These are phyloP conservation scores for Zelonia costaricensis DNA, from an alignment of 208 protist genomes.

Conservation along the genomic window DNA sequence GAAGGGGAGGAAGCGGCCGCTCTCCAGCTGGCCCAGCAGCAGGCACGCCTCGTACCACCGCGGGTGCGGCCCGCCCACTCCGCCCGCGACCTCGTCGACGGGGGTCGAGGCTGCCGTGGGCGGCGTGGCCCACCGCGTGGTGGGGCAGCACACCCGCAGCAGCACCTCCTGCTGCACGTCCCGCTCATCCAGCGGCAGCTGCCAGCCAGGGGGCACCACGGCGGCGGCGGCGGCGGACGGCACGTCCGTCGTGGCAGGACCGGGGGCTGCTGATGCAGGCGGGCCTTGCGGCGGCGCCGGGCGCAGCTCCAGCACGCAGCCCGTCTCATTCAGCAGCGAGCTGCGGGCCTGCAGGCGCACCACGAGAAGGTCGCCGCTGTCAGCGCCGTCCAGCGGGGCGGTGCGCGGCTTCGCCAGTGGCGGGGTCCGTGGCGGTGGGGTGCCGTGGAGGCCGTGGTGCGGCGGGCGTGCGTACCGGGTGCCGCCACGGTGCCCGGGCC, in stretches of 20 bases:
- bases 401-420: not conserved
- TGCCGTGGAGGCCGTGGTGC: not conserved
- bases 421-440: not conserved
- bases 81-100: not conserved
- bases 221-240: not conserved
- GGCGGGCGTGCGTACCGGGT: not conserved
- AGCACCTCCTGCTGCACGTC: constrained; percentile 19
- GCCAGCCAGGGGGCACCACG: constrained; percentile 28
- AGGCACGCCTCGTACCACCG: constrained; percentile 31
- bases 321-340: constrained; percentile 50
- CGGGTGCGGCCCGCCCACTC: not conserved
- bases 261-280: not conserved
- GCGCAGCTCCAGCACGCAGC: constrained; percentile 35
- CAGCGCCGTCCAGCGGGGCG: too few species aligned
- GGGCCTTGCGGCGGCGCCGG: too few species aligned
- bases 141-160: constrained; percentile 24
- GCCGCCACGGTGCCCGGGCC: not conserved
- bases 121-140: constrained; percentile 18
- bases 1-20: constrained; percentile 26
- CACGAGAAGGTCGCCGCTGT: constrained; percentile 41
- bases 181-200: constrained; percentile 26
- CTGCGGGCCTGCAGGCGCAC: constrained; percentile 57
- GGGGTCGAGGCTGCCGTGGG: not conserved
- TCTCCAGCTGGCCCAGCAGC: constrained; percentile 27
- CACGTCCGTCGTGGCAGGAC: not conserved